These are phyloP conservation scores for Syzygium jambos DNA, from an alignment of 345 rosid species.

Conservation along the genomic window DNA sequence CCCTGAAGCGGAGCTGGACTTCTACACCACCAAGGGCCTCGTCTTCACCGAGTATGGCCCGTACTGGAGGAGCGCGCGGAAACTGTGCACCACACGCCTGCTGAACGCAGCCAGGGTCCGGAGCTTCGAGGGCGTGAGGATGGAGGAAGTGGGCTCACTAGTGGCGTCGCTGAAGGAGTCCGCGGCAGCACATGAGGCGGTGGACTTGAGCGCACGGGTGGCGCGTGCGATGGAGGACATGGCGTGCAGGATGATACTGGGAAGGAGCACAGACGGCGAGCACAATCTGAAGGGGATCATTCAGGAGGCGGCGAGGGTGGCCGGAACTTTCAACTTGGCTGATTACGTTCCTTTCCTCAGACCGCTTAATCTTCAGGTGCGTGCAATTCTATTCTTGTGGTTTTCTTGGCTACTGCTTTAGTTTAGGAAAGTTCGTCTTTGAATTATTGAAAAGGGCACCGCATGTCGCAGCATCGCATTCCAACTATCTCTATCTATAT, in stretches of 20 bases:
- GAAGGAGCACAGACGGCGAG: background rate
- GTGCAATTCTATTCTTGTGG: background rate
- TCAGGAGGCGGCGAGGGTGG: background rate
- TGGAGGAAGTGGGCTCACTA: background rate
- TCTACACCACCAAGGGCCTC: constrained; percentile 1
- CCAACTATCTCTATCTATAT: background rate
- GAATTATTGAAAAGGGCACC: too few relatives aligned
- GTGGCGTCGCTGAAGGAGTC: background rate
- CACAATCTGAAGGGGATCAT: background rate
- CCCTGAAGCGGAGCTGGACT: background rate
- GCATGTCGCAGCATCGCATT: background rate
- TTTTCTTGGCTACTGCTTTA: background rate
- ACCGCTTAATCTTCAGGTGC: background rate
- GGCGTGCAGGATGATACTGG: background rate
- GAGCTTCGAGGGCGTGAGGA: constrained; percentile 1
- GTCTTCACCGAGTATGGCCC: constrained; percentile 13
- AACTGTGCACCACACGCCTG: constrained; percentile 10
- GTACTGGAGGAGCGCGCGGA: constrained; percentile 19
- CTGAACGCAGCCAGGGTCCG: constrained; percentile 11
- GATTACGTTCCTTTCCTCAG: background rate
- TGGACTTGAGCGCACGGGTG: background rate
- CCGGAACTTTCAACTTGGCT: background rate
- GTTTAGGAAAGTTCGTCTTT: too few relatives aligned
- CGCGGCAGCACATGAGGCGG: background rate
- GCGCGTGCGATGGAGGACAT: background rate